phyloP scores from a whole-genome alignment of 116 monocot species.

The Zostera marina region DNA sequence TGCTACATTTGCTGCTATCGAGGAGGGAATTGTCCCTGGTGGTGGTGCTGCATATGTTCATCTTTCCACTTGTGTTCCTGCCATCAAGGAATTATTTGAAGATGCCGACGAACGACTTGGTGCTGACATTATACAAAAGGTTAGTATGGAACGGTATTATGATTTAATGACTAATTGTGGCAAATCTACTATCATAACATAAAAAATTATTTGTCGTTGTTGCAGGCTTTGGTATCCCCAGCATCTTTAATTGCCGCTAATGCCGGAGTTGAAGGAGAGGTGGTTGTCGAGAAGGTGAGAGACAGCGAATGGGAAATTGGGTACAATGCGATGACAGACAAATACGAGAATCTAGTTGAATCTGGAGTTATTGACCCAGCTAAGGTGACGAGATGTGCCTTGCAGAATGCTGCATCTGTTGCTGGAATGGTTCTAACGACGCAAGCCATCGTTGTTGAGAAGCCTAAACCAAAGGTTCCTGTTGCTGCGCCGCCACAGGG shows the following conservation, averaged over 20 bases:
- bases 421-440: conserved; percentile 31
- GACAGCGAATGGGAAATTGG: conserved; percentile 23
- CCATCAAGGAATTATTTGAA: conserved; percentile 45
- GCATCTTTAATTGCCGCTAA: conserved; percentile 23
- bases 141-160: conserved; percentile 1
- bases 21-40: conserved; percentile 89
- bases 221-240: conserved; percentile 18
- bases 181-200: too few relatives aligned
- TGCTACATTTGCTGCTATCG: conserved; percentile 77
- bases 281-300: conserved; percentile 29
- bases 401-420: conserved; percentile 30
- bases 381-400: conserved; percentile 29
- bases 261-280: conserved; percentile 29
- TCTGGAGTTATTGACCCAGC: conserved; percentile 26
- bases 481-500: conserved; percentile 13
- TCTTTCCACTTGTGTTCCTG: conserved; percentile 44
- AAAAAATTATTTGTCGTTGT: neutral
- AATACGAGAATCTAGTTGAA: conserved; percentile 23
- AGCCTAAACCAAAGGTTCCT: conserved; percentile 19
- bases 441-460: conserved; percentile 34
- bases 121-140: conserved; percentile 66
- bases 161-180: neutral
- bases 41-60: conserved; percentile 71
- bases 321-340: conserved; percentile 27
- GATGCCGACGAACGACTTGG: conserved; percentile 56